Evolutionary conservation across 106 monocot genomes (phyloP).

Genomic region (Dendrobium nobile): DNA sequence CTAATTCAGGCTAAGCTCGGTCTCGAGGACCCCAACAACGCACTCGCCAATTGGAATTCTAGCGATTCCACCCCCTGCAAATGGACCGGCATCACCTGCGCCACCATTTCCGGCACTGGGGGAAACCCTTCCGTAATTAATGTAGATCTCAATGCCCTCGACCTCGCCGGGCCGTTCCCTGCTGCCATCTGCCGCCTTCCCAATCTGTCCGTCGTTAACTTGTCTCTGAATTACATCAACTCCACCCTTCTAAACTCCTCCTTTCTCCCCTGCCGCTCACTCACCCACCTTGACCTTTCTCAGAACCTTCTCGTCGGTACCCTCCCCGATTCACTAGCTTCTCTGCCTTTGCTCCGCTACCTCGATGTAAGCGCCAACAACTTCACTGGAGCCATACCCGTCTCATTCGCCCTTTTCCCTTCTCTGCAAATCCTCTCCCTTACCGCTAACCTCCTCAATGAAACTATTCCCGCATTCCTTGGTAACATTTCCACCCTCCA

Average conservation of each 20-base stretch:
- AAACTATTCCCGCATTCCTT: slow-evolving; percentile 24
- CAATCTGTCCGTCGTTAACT: slow-evolving; percentile 14
- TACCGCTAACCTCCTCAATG: slow-evolving; percentile 23
- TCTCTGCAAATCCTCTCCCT: slow-evolving; percentile 15
- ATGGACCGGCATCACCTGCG: slow-evolving; percentile 39
- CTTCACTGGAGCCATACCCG: slow-evolving; percentile 25
- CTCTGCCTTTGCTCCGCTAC: slow-evolving; percentile 12
- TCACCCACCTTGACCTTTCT: slow-evolving; percentile 28
- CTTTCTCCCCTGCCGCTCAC: slow-evolving; percentile 17
- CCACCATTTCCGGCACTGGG: neutral
- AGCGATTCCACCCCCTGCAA: slow-evolving; percentile 36
- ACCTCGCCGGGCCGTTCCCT: slow-evolving; percentile 22
- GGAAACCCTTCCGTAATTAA: neutral
- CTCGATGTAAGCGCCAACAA: slow-evolving; percentile 25
- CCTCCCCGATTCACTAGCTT: slow-evolving; percentile 16
- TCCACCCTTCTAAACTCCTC: slow-evolving; percentile 14
- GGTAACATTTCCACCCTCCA: slow-evolving; percentile 25
- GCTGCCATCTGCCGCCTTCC: slow-evolving; percentile 21
- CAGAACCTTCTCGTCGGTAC: slow-evolving; percentile 17
- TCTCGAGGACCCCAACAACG: slow-evolving; percentile 18
- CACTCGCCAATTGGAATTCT: slow-evolving; percentile 31
- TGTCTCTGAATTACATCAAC: slow-evolving; percentile 27
- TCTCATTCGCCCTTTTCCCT: slow-evolving; percentile 19
- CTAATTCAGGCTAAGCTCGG: slow-evolving; percentile 26
- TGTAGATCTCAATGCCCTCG: slow-evolving; percentile 8